phyloP scores from a whole-genome alignment of 305 asterid species.

The Stenogyne calaminthoides region DNA sequence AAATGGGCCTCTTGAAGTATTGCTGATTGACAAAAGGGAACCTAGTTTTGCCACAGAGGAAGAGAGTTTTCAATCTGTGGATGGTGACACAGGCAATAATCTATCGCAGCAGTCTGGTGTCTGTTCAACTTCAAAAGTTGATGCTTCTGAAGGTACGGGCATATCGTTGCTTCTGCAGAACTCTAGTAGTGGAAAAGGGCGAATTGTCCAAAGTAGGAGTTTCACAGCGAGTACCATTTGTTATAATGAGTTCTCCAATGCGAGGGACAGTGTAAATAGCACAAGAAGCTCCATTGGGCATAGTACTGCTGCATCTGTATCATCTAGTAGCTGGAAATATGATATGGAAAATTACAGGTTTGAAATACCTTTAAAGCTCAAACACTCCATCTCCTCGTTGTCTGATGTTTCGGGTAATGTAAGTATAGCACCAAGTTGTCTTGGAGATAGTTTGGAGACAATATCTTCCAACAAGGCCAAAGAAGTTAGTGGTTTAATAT shows the following conservation, averaged over 20 bases:
- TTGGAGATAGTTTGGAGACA: constrained; percentile 50
- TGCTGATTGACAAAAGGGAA: constrained; percentile 37
- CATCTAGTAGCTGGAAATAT: constrained; percentile 73
- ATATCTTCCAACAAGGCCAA: constrained; percentile 43
- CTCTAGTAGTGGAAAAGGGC: constrained; percentile 61
- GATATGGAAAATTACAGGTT: constrained; percentile 62
- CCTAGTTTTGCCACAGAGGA: constrained; percentile 29
- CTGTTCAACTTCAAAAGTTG: constrained; percentile 43
- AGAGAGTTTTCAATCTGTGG: constrained; percentile 38
- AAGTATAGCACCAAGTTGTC: constrained; percentile 50
- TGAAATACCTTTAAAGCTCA: constrained; percentile 57
- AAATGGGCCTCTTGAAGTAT: no score
- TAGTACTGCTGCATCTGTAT: constrained; percentile 66
- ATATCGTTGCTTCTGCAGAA: constrained; percentile 70
- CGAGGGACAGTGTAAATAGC: constrained; percentile 72
- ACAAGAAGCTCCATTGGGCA: constrained; percentile 79
- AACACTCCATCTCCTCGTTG: constrained; percentile 66
- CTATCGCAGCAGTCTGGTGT: constrained; percentile 29
- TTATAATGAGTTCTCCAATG: constrained; percentile 76
- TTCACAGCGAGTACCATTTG: constrained; percentile 73
- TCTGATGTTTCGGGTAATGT: constrained; percentile 74
- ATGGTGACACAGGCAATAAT: constrained; percentile 33
- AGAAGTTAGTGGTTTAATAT: constrained; percentile 35
- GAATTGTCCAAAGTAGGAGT: constrained; percentile 72
- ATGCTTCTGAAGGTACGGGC: constrained; percentile 63